Evolutionary conservation across 305 asterid genomes (phyloP), one percentile per base, ranked within the genome.

Genomic region (Fraxinus baroniana): DNA sequence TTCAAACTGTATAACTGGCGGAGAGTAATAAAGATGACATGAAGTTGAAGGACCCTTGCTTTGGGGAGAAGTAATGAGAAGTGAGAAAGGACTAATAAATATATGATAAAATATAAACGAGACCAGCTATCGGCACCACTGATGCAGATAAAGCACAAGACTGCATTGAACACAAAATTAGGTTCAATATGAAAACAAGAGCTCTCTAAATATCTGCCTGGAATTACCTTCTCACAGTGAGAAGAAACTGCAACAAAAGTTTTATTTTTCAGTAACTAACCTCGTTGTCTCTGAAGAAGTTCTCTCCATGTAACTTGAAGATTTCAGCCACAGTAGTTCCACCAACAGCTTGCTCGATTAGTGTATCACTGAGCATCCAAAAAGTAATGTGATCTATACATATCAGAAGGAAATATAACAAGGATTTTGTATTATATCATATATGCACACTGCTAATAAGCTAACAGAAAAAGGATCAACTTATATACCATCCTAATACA

Each of bases 261-360:
- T 39, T 60, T 15, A 72, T 18, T 68, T 74, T 30, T 76, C 70
- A 66, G 68, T 22, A 76, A 22, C 94, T 83, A 79, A 96, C 99
- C 97, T 94, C 99, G 71, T 90, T 90, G 71, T 94, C 91, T 88
- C 99, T 92, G 84, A 95, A 95, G 91, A 92, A 91, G 85, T 68
- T 84, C 88, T 95, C 98, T 3, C 98, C 99, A 62, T 88, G 74
- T 82, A 83, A 81, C 89, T 90, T 89, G 86, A 95, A 95, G 78
- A 94, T 95, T 66, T 95, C 98, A 74, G 97, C 93, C 80, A 94
- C 99, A 2, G 93, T 83, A 78, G 80, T 84, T 80, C 87, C 95
- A 79, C 97, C 97, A 79, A 83, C 94, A 82, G 94, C 86, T 86
- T 92, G 89, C 92, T 95, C 99, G 80, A 95, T 93, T 79, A 91